Base-by-base conservation (phyloP, 352 stramenopile species). In the Globisporangium megalacanthum region DNA sequence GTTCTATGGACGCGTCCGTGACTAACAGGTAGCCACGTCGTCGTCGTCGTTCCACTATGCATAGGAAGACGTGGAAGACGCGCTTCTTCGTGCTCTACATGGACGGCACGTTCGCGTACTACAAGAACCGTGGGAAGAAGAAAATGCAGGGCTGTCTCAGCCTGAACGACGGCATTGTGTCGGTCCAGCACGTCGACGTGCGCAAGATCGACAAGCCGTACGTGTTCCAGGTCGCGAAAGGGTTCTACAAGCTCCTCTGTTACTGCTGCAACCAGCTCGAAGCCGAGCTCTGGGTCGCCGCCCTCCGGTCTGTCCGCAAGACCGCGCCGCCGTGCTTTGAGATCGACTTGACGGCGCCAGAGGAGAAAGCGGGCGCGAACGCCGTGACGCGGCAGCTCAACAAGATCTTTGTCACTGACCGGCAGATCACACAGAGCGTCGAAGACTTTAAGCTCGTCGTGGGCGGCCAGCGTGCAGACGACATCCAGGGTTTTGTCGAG, bases 31-130 rank as follows among this genome's bases (percentile, higher is more conserved):
- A 29, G 25, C 25, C 25, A 29, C 25, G 25, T 29, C 25, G 25
- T 29, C 25, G 25, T 29, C 25, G 25, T 29, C 25, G 25, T 29
- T 29, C 25, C 25, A 29, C 25, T 29, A 14, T 25, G 35, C 20
- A n/a, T 49, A 84, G 77, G 77, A 90, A 92, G 60, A 93, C 70
- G 52, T 95, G 86, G 86, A 95, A 94, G 64, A 83, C 63, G 56
- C 81, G 86, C 37, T 94, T 89, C 61, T 95, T 95, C 52, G 82
- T 95, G 42, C 62, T 95, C 13, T 94, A 89, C 56, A 69, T 73
- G 9, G 83, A 95, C 58, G 83, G 81, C 6, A 92, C 79, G 11
- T 79, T 95, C 36, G 83, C 75, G 10, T 95, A 95, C 50, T 95
- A 94, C 59, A 89, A 91, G 61, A 82, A 73, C 52, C 83, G 86